phyloP scores from a whole-genome alignment of 345 rosid genomes.

The Lepidium aucheri region DNA sequence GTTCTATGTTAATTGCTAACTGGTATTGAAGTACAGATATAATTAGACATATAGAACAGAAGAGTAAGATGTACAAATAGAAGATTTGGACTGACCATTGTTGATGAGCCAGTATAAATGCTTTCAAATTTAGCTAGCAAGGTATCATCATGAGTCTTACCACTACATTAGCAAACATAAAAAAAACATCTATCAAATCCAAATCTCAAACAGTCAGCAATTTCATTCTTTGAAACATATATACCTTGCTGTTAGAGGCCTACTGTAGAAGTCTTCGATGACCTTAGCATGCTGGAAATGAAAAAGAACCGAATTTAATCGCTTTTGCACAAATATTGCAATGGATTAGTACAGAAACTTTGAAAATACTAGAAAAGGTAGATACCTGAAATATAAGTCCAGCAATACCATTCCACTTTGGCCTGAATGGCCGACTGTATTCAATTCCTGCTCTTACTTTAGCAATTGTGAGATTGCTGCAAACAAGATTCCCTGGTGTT shows the following conservation, averaged over 20 bases:
- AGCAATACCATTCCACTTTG: slow-evolving; percentile 91
- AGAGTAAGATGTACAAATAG: not conserved
- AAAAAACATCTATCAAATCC: not conserved
- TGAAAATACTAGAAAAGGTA: not conserved
- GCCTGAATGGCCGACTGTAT: slow-evolving; percentile 88
- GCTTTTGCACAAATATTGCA: not conserved
- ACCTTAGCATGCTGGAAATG: slow-evolving; percentile 69
- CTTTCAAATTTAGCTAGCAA: slow-evolving; percentile 77
- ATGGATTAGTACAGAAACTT: not conserved
- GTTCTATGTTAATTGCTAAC: slow-evolving; percentile 84
- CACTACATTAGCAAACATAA: slow-evolving; percentile 44
- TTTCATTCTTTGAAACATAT: not conserved
- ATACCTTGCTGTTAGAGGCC: slow-evolving; percentile 94
- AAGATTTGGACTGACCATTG: slow-evolving; percentile 56
- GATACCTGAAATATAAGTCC: slow-evolving; percentile 85
- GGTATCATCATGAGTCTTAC: slow-evolving; percentile 66
- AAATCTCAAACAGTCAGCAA: slow-evolving; percentile 1
- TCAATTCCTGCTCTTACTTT: slow-evolving; percentile 77
- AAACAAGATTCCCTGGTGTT: slow-evolving; percentile 92
- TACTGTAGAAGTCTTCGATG: slow-evolving; percentile 70
- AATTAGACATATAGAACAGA: not conserved
- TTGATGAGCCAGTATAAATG: slow-evolving; percentile 86
- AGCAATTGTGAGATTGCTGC: slow-evolving; percentile 78
- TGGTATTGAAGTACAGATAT: slow-evolving; percentile 30
- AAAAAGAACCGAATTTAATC: not conserved